Evolutionary conservation across 140 eudicot species (phyloP), one percentile per base, ranked within the genome.

Genomic region (Cichorium intybus): DNA sequence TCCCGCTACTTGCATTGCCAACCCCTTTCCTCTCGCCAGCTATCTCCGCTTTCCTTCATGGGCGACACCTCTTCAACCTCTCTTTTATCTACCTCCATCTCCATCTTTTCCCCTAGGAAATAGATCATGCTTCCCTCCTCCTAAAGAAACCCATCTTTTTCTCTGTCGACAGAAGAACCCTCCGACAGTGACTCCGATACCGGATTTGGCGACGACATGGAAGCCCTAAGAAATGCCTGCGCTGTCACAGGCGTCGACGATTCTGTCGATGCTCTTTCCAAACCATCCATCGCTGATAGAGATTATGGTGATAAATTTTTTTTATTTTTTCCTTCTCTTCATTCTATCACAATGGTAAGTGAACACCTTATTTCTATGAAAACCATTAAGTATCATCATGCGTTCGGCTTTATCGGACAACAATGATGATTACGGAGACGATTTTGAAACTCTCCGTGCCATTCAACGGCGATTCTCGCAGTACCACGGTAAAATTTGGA

Each of bases 391-490:
- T 18, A 62, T 77, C 7, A 67, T 77, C n/a, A 73, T 72, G 29
- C 90, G 88, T 4, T 67, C 67, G 3, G 24, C 17, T 28, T 69
- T 56, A 18, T 33, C 72, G 2, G 82, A 58, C 47, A 29, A 48
- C 12, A 80, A 76, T 51, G 83, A 73, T 55, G 85, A 80, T 57
- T 75, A 31, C 28, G 84, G 80, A 21, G 86, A 81, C 24, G 97
- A 87, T 82, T 91, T 77, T 16, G 95, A 91, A 69, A 83, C 84
- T 46, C 86, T 87, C 37, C 87, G 87, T 58, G 88, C 88, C 15
- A 87, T 91, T 74, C 85, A 80, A 70, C 61, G 64, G 27, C 80
- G 95, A 3, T 84, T 91, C 60, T 33, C 82, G 50, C 87, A 75
- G 62, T 70, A 69, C 75, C 72, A 71, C 9, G 97, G 88, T 85